Percentiles rank a stretch among this genome's conserved stretches.
Conservation (phyloP, 768 basidiomycete species). For the Tylopilus cervinicoccineus region DNA sequence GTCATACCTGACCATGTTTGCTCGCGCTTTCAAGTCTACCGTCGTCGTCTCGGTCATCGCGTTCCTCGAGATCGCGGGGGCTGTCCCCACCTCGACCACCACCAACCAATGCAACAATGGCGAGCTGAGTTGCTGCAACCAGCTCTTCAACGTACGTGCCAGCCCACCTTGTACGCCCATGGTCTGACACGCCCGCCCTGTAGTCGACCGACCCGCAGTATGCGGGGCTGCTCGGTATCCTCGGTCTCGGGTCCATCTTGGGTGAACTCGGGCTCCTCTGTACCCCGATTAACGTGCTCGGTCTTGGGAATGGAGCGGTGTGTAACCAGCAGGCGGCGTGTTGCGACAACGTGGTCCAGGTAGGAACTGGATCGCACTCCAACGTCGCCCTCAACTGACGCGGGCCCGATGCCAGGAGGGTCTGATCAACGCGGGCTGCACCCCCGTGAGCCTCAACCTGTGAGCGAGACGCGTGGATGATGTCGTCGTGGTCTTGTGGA, state of each 20-base stretch:
- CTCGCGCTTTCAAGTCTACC: constrained; percentile 9
- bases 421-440: constrained; percentile 15
- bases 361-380: no score
- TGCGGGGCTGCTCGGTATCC: neutral
- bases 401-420: neutral
- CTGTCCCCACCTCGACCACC: neutral
- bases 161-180: neutral
- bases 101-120: constrained; percentile 10
- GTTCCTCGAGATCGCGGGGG: constrained; percentile 3
- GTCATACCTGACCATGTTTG: constrained; percentile 7
- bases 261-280: constrained; percentile 9
- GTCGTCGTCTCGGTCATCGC: constrained; percentile 8
- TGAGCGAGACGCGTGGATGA: neutral
- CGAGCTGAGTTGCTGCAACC: constrained; percentile 10
- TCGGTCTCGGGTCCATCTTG: neutral
- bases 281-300: constrained; percentile 2
- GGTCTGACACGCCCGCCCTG: neutral
- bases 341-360: neutral
- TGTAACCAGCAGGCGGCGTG: constrained; percentile 7
- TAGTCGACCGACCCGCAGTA: neutral
- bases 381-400: no score
- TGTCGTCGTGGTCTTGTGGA: no score
- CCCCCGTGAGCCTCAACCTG: constrained; percentile 5
- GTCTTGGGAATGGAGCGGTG: neutral
- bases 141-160: neutral